Evolutionary conservation across 129 eudicot genomes (phyloP), one percentile per base, ranked within the genome.

Genomic region (Logfia minima): DNA sequence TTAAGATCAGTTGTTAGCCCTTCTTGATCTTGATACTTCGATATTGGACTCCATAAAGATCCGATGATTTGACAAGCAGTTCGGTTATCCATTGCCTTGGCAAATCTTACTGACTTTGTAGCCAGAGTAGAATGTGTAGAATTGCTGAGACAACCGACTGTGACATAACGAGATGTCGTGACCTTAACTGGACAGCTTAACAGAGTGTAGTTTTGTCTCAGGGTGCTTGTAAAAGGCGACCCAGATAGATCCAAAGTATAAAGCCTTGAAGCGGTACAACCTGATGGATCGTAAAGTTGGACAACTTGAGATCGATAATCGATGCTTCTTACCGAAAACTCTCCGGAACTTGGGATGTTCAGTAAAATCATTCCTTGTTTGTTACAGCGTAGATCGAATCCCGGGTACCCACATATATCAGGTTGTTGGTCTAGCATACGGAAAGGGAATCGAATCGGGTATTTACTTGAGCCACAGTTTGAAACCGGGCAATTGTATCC

Each of bases 141-240:
- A 66, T 92, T 92, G 68, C 96, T 82, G 9, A 92, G 93, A 84
- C 98, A 92, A 11, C 52, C 82, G 24, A 92, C 85, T 43, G 79
- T 34, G 18, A 84, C 39, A 67, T 87, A 79, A 53, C 83, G 75
- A 10, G 75, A 52, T 35, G 5, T 69, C 11, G 83, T 78, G 60
- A 48, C 68, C 24, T 66, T 80, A 28, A 78, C 60, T 2, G 95
- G 92, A 56, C 95, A 91, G 75, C 83, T 78, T 32, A 85, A 72
- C 80, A 88, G 88, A 6, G 89, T 89, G 84, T 66, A 86, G 77
- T 88, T 85, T 34, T 48, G 68, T 13, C 34, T 17, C 23, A 45
- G 74, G 35, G 29, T 60, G 14, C 81, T 83, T n/a, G 23, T 43
- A 65, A 88, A 89, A 9, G 92, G 88, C 0, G 97, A 81, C 3